Conservation (phyloP, 805 yeast genomes). For the Myxozyma mucilagina region DNA sequence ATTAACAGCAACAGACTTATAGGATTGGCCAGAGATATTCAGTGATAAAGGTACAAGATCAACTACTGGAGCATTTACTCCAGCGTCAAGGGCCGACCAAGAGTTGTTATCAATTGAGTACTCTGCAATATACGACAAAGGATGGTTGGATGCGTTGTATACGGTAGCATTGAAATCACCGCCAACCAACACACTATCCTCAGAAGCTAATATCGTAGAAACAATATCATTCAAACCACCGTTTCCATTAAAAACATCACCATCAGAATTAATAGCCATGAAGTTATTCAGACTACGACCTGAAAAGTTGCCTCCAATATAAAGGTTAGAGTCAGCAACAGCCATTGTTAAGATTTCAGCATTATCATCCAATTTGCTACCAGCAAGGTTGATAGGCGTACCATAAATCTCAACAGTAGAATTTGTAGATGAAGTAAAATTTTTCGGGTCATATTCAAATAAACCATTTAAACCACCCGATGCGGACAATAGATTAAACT, state of each 20-base stretch:
- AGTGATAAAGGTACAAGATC: conserved; percentile 9
- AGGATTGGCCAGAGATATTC: conserved; percentile 6
- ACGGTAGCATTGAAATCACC: conserved; percentile 50
- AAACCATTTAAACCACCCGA: conserved; percentile 59
- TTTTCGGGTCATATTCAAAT: conserved; percentile 75
- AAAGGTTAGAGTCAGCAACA: conserved; percentile 41
- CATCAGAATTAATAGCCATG: conserved; percentile 35
- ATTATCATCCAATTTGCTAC: conserved; percentile 43
- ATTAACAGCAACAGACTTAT: conserved; percentile 34
- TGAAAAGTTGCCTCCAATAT: conserved; percentile 53
- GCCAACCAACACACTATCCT: conserved; percentile 44
- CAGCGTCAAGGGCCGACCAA: conserved; percentile 23
- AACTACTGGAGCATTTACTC: conserved; percentile 32
- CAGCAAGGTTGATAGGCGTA: conserved; percentile 47
- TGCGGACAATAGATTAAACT: conserved; percentile 37
- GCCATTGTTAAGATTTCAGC: conserved; percentile 46
- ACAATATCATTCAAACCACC: conserved; percentile 49
- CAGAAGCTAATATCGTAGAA: conserved; percentile 38
- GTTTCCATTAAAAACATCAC: conserved; percentile 29
- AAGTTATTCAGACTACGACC: conserved; percentile 46
- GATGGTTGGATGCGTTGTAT: conserved; percentile 30
- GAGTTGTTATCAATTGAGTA: conserved; percentile 15
- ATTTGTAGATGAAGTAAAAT: conserved; percentile 51
- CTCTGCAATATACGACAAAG: conserved; percentile 19
- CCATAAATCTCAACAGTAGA: conserved; percentile 47